phyloP scores from a whole-genome alignment of 2,329 filamentous ascomycete species.

The Laburnicola sp. region DNA sequence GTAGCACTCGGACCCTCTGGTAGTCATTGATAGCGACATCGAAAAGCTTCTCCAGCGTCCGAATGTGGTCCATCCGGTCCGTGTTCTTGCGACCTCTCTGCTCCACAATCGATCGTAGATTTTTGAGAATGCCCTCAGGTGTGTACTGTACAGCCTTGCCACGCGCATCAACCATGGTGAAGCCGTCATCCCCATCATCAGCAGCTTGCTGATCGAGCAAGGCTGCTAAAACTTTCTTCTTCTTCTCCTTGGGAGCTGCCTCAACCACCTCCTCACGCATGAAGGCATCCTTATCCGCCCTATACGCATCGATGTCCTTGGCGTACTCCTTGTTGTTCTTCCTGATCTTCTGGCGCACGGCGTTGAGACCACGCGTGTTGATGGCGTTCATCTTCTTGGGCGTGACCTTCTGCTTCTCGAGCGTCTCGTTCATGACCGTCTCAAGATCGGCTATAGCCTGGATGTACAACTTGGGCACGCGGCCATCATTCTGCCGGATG shows the following conservation, averaged over 20 bases:
- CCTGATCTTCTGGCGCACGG: slow-evolving; percentile 97
- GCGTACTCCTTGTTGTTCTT: slow-evolving; percentile 98
- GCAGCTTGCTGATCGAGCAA: slow-evolving; percentile 56
- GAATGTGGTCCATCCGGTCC: slow-evolving; percentile 90
- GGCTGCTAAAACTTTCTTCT: slow-evolving; percentile 54
- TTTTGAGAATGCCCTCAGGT: slow-evolving; percentile 96
- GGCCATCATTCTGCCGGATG: slow-evolving; percentile 64
- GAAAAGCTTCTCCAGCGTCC: slow-evolving; percentile 92
- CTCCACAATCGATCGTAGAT: slow-evolving; percentile 89
- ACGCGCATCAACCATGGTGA: slow-evolving; percentile 83
- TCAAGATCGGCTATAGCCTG: slow-evolving; percentile 92
- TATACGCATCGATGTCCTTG: slow-evolving; percentile 82
- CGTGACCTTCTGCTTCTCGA: slow-evolving; percentile 93
- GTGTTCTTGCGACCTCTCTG: slow-evolving; percentile 99
- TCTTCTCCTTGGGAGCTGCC: slow-evolving; percentile 53
- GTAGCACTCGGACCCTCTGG: slow-evolving; percentile 87
- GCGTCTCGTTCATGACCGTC: slow-evolving; percentile 89
- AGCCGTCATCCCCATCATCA: slow-evolving; percentile 72
- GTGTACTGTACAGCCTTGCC: slow-evolving; percentile 91
- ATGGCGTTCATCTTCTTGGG: slow-evolving; percentile 99
- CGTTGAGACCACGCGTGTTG: slow-evolving; percentile 90
- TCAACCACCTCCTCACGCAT: slow-evolving; percentile 85
- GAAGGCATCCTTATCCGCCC: slow-evolving; percentile 80
- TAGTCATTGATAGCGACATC: slow-evolving; percentile 91
- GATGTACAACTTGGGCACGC: slow-evolving; percentile 87